A percentile compares a stretch with the other conserved stretches of the same genome.
Evolutionary conservation across 495 filamentous ascomycete genomes (phyloP).

Genomic region (Neurospora africana): DNA sequence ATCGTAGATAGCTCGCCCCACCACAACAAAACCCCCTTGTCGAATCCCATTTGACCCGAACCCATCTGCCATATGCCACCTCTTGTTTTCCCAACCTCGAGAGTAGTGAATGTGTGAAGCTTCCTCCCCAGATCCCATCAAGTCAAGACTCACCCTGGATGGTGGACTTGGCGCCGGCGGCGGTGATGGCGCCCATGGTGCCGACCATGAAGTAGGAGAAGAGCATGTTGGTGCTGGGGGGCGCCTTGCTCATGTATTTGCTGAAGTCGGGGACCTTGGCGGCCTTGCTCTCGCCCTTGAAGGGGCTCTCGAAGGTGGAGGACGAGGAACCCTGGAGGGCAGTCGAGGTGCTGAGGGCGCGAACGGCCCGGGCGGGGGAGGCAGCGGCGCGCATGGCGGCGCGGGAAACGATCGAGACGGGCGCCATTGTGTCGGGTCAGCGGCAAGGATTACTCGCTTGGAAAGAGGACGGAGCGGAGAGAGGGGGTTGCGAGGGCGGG

Average conservation of each 20-base stretch:
- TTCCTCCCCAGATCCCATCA: background rate
- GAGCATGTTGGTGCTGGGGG: slow-evolving; percentile 61
- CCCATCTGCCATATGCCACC: background rate
- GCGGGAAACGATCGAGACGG: slow-evolving; percentile 37
- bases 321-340: slow-evolving; percentile 24
- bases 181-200: slow-evolving; percentile 79
- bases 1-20: background rate
- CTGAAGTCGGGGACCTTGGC: slow-evolving; percentile 77
- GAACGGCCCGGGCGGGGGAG: slow-evolving; percentile 24
- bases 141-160: slow-evolving; percentile 67
- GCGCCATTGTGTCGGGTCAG: slow-evolving; percentile 28
- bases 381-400: slow-evolving; percentile 32
- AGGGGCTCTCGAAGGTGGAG: slow-evolving; percentile 40
- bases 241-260: slow-evolving; percentile 66
- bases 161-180: slow-evolving; percentile 90
- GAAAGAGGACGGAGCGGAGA: background rate
- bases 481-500: background rate
- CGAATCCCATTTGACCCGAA: background rate
- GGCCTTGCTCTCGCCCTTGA: slow-evolving; percentile 48
- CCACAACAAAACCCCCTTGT: background rate
- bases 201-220: slow-evolving; percentile 99
- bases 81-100: slow-evolving; percentile 4
- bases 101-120: background rate
- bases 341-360: slow-evolving; percentile 37
- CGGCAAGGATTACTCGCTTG: background rate